Evolutionary conservation across 1,284 basidiomycete genomes (phyloP).

Genomic region (Cutaneotrichosporon dermatis): DNA sequence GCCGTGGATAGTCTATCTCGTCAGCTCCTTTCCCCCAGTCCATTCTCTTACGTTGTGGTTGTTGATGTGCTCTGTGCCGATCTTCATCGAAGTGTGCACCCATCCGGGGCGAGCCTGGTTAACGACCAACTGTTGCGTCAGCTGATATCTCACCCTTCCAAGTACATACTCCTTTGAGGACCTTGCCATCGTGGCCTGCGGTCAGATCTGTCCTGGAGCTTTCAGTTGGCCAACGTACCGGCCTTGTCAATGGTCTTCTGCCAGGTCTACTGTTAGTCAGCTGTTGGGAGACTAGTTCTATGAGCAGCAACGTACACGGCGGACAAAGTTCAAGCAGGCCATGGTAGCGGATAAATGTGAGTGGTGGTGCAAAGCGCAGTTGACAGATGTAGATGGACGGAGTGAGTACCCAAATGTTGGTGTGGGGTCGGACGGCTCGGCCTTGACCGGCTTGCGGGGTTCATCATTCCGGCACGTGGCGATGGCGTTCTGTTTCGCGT

Average conservation of each 20-base stretch:
- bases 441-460: no score
- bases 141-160: neutral
- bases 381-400: no score
- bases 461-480: no score
- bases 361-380: no score
- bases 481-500: no score
- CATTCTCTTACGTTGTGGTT: slow-evolving; percentile 40
- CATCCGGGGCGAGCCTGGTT: slow-evolving; percentile 35
- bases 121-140: slow-evolving; percentile 26
- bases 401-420: no score
- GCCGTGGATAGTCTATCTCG: slow-evolving; percentile 46
- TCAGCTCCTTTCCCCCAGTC: no score
- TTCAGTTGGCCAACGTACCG: slow-evolving; percentile 15
- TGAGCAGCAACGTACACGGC: slow-evolving; percentile 18
- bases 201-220: neutral
- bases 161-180: slow-evolving; percentile 8
- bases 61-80: slow-evolving; percentile 45
- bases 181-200: slow-evolving; percentile 27
- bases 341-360: slow-evolving; percentile 7
- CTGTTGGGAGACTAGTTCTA: neutral
- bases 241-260: slow-evolving; percentile 35
- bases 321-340: slow-evolving; percentile 31
- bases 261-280: slow-evolving; percentile 28
- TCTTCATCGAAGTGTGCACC: slow-evolving; percentile 34
- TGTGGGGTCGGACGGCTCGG: no score